Percentiles rank a stretch among this genome's conserved stretches.
Conservation (phyloP, 257 asterid species). For the Salvia splendens region DNA sequence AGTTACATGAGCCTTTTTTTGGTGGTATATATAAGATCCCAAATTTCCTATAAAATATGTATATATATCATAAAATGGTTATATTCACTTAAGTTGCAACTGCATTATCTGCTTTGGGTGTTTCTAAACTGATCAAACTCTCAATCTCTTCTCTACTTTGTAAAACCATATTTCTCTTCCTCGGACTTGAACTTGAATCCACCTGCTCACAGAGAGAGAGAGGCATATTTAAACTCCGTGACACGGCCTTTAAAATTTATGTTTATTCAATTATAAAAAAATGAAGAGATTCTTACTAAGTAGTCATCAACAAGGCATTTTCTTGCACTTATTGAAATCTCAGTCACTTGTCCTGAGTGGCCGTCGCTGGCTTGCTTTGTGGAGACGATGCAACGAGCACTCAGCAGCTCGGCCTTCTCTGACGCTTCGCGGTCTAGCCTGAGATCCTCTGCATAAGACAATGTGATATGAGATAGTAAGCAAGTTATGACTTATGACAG, state of each 20-base stretch:
- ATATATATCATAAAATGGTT: no score
- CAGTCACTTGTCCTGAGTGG: conserved; percentile 37
- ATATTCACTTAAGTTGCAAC: conserved; percentile 8
- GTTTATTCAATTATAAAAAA: neutral
- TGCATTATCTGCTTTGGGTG: conserved; percentile 24
- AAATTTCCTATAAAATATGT: no score
- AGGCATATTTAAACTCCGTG: no score
- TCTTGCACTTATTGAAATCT: conserved; percentile 46
- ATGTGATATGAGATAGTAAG: neutral
- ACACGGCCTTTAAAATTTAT: no score
- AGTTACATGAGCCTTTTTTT: no score
- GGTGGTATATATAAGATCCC: no score
- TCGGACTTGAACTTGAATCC: conserved; percentile 32
- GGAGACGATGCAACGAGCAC: conserved; percentile 31
- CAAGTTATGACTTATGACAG: neutral
- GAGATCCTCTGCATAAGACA: conserved; percentile 34
- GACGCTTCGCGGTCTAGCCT: conserved; percentile 42
- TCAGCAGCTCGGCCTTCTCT: conserved; percentile 31
- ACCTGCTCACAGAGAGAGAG: conserved; percentile 36
- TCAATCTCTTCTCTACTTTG: conserved; percentile 44
- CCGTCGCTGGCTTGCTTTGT: conserved; percentile 33
- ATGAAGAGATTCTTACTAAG: conserved; percentile 38
- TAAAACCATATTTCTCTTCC: conserved; percentile 36
- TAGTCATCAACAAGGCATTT: conserved; percentile 49
- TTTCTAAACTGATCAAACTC: conserved; percentile 35